Evolutionary conservation across 2,329 filamentous ascomycete species (phyloP).

Genomic region (Trichoderma sp.): DNA sequence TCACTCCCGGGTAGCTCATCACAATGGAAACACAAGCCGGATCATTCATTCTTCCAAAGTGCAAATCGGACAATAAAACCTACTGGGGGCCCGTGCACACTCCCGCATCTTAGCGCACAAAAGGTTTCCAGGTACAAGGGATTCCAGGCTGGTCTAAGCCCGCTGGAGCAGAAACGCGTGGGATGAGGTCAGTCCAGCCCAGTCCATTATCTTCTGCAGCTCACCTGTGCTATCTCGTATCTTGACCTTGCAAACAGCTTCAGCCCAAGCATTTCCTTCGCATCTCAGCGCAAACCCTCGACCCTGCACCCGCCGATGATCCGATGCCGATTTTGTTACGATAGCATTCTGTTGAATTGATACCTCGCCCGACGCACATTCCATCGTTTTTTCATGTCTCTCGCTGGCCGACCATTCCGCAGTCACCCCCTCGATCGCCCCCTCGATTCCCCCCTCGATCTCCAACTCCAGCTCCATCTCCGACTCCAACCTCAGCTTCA

Average conservation of each 20-base stretch:
- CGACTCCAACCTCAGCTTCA: not conserved
- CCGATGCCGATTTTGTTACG: not conserved
- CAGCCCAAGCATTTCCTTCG: not conserved
- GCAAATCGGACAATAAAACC: slow-evolving; percentile 11
- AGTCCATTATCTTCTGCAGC: not conserved
- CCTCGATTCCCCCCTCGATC: not conserved
- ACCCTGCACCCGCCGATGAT: not conserved
- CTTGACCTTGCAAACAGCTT: not conserved
- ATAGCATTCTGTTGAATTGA: not conserved
- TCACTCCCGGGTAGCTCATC: not conserved
- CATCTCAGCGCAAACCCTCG: not conserved
- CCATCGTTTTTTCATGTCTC: slow-evolving; percentile 18
- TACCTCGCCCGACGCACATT: not conserved
- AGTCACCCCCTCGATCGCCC: slow-evolving; percentile 4
- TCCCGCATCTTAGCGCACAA: slow-evolving; percentile 21
- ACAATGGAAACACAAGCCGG: too few relatives aligned
- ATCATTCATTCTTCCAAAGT: too few relatives aligned
- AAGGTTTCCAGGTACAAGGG: slow-evolving; percentile 19
- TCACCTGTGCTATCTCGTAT: not conserved
- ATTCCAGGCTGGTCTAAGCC: slow-evolving; percentile 15
- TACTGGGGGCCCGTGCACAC: slow-evolving; percentile 8
- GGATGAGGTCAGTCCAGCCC: slow-evolving; percentile 18
- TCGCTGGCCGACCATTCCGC: slow-evolving; percentile 21
- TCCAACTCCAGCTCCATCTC: not conserved
- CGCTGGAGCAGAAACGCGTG: slow-evolving; percentile 14